Conservation (phyloP, 371 early-diverging fungal species). For the Choanephora cucurbitarum region DNA sequence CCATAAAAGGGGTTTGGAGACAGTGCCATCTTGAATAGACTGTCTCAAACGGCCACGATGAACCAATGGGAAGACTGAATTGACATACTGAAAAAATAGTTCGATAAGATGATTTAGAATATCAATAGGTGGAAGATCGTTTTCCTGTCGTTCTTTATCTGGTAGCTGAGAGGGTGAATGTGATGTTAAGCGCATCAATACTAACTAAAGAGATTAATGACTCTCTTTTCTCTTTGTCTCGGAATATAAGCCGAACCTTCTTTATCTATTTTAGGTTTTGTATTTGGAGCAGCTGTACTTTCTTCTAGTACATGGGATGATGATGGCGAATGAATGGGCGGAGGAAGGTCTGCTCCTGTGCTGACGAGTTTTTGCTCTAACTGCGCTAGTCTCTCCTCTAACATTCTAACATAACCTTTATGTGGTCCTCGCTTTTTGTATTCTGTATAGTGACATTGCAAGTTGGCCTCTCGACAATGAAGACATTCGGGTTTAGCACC, state of each 20-base stretch:
- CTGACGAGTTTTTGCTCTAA: slow-evolving; percentile 60
- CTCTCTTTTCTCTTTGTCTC: background rate
- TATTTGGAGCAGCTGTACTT: no score
- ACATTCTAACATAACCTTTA: slow-evolving; percentile 74
- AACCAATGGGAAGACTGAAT: slow-evolving; percentile 59
- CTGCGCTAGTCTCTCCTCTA: slow-evolving; percentile 70
- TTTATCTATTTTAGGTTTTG: background rate
- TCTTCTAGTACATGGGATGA: background rate
- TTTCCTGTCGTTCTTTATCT: background rate
- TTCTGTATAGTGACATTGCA: slow-evolving; percentile 74
- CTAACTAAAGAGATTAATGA: no score
- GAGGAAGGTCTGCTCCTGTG: slow-evolving; percentile 14
- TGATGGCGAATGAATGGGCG: slow-evolving; percentile 3
- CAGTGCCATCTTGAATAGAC: slow-evolving; percentile 35
- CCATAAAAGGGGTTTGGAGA: slow-evolving; percentile 46
- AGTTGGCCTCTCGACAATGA: slow-evolving; percentile 69
- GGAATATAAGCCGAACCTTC: background rate
- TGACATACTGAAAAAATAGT: slow-evolving; percentile 59
- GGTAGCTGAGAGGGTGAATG: no score
- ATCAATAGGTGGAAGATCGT: slow-evolving; percentile 48
- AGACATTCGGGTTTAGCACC: slow-evolving; percentile 81
- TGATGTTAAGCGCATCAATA: no score
- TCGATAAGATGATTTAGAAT: slow-evolving; percentile 58
- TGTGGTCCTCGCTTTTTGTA: slow-evolving; percentile 81
- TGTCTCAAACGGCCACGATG: slow-evolving; percentile 43